Percentiles rank a stretch among this genome's conserved stretches.
Evolutionary conservation across 495 filamentous ascomycete genomes (phyloP).

Genomic region (Penicillium silybi): DNA sequence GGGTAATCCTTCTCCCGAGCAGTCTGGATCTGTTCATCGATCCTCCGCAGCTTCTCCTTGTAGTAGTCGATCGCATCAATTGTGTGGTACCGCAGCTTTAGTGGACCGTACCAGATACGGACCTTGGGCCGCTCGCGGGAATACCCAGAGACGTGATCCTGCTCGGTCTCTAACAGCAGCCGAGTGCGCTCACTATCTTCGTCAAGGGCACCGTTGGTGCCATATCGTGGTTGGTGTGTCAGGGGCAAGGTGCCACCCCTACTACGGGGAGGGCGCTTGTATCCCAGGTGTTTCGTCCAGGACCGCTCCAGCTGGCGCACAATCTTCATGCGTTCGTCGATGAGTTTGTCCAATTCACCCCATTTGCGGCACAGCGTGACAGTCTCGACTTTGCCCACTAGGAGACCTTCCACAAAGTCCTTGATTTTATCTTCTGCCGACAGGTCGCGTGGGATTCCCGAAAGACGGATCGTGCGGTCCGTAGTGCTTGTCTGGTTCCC

Average conservation of each 20-base stretch:
- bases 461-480: constrained; percentile 86
- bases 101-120: constrained; percentile 75
- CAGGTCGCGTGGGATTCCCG: constrained; percentile 79
- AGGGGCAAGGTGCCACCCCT: constrained; percentile 47
- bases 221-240: constrained; percentile 42
- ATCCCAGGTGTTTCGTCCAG: constrained; percentile 69
- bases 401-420: constrained; percentile 78
- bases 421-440: constrained; percentile 80
- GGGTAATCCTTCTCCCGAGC: constrained; percentile 73
- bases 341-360: constrained; percentile 72
- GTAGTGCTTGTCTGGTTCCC: constrained; percentile 91
- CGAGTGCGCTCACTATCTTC: constrained; percentile 46
- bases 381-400: constrained; percentile 89
- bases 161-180: constrained; percentile 48
- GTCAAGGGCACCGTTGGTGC: constrained; percentile 29
- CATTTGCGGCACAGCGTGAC: constrained; percentile 87
- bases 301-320: constrained; percentile 77
- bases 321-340: constrained; percentile 61
- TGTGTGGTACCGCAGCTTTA: constrained; percentile 65
- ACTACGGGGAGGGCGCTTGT: constrained; percentile 44
- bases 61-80: constrained; percentile 94
- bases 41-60: constrained; percentile 73
- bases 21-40: constrained; percentile 71
- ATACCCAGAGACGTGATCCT: constrained; percentile 36
- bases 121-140: constrained; percentile 58